Percentiles rank a stretch among this genome's conserved stretches.
Evolutionary conservation across 1,139 yeast genomes (phyloP).

Genomic region (Yamadazyma mexicana): DNA sequence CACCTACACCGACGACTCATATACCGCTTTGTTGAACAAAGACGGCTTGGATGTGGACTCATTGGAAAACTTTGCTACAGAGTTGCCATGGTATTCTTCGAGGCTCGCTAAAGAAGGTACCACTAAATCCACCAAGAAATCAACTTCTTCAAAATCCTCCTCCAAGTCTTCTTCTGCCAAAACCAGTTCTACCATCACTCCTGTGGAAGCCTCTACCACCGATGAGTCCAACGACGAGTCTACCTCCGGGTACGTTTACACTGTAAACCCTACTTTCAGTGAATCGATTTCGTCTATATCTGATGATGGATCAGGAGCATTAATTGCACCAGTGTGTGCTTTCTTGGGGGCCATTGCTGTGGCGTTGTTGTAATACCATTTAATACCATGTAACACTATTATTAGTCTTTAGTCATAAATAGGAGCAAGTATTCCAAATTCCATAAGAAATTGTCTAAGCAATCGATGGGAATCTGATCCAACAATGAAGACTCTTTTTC

Average conservation of each 20-base stretch:
- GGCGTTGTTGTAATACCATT: slow-evolving; percentile 28
- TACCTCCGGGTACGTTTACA: slow-evolving; percentile 3
- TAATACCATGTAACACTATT: background rate
- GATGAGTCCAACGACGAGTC: background rate
- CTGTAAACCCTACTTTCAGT: slow-evolving; percentile 7
- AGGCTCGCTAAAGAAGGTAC: slow-evolving; percentile 19
- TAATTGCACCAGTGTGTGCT: slow-evolving; percentile 35
- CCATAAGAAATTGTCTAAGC: slow-evolving; percentile 46
- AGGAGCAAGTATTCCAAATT: slow-evolving; percentile 37
- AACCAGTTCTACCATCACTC: too few relatives aligned
- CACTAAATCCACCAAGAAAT: slow-evolving; percentile 9
- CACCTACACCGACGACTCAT: slow-evolving; percentile 41
- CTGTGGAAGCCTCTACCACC: slow-evolving; percentile 8
- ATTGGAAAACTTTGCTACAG: slow-evolving; percentile 36
- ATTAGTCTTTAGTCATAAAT: slow-evolving; percentile 26
- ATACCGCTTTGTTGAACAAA: slow-evolving; percentile 40
- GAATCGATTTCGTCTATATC: slow-evolving; percentile 7
- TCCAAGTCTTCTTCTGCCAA: slow-evolving; percentile 11
- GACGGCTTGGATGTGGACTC: slow-evolving; percentile 22
- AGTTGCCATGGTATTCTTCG: slow-evolving; percentile 46
- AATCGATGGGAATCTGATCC: slow-evolving; percentile 36
- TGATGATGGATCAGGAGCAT: slow-evolving; percentile 15
- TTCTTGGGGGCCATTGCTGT: slow-evolving; percentile 36
- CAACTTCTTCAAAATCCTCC: slow-evolving; percentile 6
- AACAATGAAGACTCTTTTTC: slow-evolving; percentile 7